phyloP scores from a whole-genome alignment of 2,329 filamentous ascomycete species.

The Didymella segeticola region DNA sequence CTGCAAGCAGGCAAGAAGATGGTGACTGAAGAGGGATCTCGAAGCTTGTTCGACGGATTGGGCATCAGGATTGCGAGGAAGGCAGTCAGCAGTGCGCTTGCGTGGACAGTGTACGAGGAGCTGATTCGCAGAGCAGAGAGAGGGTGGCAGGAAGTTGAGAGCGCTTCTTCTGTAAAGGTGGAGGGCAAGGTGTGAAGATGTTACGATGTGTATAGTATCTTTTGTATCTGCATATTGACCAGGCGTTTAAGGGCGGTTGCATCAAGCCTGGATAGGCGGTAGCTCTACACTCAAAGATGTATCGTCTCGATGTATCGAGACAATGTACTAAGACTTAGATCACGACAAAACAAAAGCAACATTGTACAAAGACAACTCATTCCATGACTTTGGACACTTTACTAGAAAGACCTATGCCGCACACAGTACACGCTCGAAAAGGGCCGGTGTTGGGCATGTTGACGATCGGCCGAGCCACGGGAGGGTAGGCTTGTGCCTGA shows the following conservation, averaged over 20 bases:
- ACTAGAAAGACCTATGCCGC: neutral
- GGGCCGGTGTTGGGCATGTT: conserved; percentile 13
- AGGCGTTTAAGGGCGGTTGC: conserved; percentile 3
- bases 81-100: conserved; percentile 89
- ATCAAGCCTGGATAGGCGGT: neutral
- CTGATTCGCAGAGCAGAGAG: conserved; percentile 75
- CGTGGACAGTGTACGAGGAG: conserved; percentile 98
- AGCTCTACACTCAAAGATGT: conserved; percentile 6
- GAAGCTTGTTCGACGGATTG: conserved; percentile 84
- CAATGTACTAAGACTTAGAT: neutral
- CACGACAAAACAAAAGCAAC: neutral
- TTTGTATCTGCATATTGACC: conserved; percentile 1
- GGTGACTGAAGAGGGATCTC: conserved; percentile 79
- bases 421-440: neutral
- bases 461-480: conserved; percentile 4
- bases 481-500: conserved; percentile 9
- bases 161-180: conserved; percentile 26
- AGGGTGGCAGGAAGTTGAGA: conserved; percentile 41
- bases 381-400: too few relatives aligned
- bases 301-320: too few relatives aligned
- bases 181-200: conserved; percentile 7
- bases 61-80: conserved; percentile 88
- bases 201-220: conserved; percentile 5
- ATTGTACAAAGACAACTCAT: neutral
- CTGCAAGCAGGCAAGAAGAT: conserved; percentile 77